Evolutionary conservation across 2,329 filamentous ascomycete species (phyloP), one percentile per base, ranked within the genome.

Genomic region (Penicillium griseofulvum): DNA sequence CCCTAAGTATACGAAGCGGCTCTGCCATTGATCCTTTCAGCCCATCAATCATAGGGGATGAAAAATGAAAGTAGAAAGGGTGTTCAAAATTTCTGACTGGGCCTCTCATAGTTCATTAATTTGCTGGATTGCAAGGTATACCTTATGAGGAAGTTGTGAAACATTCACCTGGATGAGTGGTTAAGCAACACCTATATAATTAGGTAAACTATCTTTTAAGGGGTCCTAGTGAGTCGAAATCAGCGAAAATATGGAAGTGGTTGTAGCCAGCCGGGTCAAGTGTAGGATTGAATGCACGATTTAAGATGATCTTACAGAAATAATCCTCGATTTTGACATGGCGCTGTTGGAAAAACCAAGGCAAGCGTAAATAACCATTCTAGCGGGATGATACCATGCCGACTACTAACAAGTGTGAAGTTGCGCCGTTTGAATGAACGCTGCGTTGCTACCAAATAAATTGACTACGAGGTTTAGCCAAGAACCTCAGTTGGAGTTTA

Each of bases 131-230:
- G 57, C 62, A 37, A 63, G 49, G 46, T 63, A 65, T 31, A 63
- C 55, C 34, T 42, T 26, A 50, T 65, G 58, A 5, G 63, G 60
- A 39, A 65, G 16, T 42, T 49, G 55, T 19, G 51, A 39, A 29
- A 63, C 41, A 36, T 57, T 54, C 10, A 51, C 52, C n/a, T 26
- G 16, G 24, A 19, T 55, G 5, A 64, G 55, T 36, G 24, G 29
- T 29, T 55, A 37, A 16, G 22, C 33, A 8, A 63, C 59, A 44
- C 56, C 49, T 14, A 62, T 26, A 49, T 65, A 29, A 49, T 65
- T 61, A 36, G 62, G 48, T 58, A 38, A 65, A 65, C 57, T 61
- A 65, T 52, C 59, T 17, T 33, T 59, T 57, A 3, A 65, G 33
- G 7, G 60, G 58, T 2, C 52, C 19, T 4, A 10, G 14, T 8